Evolutionary conservation across 352 stramenopile species (phyloP).

Genomic region (Aphanomyces cochlioides): DNA sequence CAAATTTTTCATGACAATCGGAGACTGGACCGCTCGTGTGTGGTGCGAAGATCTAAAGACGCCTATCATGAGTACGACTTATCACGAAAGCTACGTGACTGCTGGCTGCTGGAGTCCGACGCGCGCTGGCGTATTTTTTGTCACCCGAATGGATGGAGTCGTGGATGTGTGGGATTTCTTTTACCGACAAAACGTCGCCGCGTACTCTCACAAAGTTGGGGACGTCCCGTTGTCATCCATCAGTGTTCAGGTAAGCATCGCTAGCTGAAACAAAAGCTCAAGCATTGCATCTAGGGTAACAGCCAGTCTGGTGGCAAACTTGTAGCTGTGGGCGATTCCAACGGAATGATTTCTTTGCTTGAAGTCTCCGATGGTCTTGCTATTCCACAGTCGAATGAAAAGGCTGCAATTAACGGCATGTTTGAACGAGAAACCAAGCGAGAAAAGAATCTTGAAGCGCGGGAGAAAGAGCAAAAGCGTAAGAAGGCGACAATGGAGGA

Average conservation of each 20-base stretch:
- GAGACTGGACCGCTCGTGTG: constrained; percentile 95
- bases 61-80: constrained; percentile 97
- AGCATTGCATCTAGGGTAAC: constrained; percentile 47
- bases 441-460: constrained; percentile 92
- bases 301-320: constrained; percentile 87
- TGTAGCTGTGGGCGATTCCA: constrained; percentile 92
- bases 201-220: constrained; percentile 96
- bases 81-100: constrained; percentile 95
- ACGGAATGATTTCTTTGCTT: constrained; percentile 95
- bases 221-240: constrained; percentile 90
- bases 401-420: constrained; percentile 93
- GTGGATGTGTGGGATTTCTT: constrained; percentile 98
- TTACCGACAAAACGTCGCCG: constrained; percentile 96
- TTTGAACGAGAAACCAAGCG: constrained; percentile 96
- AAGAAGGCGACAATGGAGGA: constrained; percentile 84
- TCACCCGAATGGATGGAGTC: constrained; percentile 95
- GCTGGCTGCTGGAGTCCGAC: constrained; percentile 96
- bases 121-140: constrained; percentile 94
- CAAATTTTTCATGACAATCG: constrained; percentile 98
- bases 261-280: background rate
- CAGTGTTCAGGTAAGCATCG: constrained; percentile 67
- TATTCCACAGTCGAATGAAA: constrained; percentile 89
- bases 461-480: constrained; percentile 84
- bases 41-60: constrained; percentile 97
- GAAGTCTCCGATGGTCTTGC: constrained; percentile 93